phyloP scores from a whole-genome alignment of 805 yeast genomes.

The Saccharomycopsis sp. region DNA sequence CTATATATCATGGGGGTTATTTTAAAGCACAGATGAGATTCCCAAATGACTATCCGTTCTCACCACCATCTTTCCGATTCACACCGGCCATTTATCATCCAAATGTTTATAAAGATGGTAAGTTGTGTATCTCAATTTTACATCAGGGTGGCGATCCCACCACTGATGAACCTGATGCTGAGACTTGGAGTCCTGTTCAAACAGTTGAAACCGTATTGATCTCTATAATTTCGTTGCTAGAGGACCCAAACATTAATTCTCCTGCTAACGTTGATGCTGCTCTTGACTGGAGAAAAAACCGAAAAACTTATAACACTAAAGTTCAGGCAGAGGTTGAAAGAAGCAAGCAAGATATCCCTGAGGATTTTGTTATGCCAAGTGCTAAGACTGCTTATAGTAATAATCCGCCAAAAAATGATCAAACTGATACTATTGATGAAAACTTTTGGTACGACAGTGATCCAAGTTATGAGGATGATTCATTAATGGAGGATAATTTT shows the following conservation, averaged over 20 bases:
- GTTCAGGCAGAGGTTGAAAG: conserved; percentile 78
- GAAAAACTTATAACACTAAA: conserved; percentile 64
- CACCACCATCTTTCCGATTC: conserved; percentile 90
- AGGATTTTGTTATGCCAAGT: conserved; percentile 76
- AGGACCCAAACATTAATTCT: conserved; percentile 87
- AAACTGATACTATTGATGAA: conserved; percentile 54
- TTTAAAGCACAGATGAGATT: conserved; percentile 91
- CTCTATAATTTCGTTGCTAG: conserved; percentile 82
- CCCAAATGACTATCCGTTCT: conserved; percentile 84
- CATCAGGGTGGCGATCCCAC: conserved; percentile 90
- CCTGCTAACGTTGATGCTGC: conserved; percentile 98
- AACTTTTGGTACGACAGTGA: conserved; percentile 82
- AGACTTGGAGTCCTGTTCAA: conserved; percentile 92
- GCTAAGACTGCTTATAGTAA: conserved; percentile 52
- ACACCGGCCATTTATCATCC: conserved; percentile 94
- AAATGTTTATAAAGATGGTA: conserved; percentile 88
- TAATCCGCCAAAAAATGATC: conserved; percentile 28
- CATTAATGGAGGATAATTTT: conserved; percentile 41
- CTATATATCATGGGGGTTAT: conserved; percentile 90
- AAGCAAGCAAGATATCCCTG: conserved; percentile 81
- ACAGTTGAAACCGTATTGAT: conserved; percentile 87
- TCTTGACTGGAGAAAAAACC: conserved; percentile 78
- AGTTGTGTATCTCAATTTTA: conserved; percentile 85
- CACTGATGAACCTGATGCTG: conserved; percentile 85
- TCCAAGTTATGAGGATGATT: conserved; percentile 54